Evolutionary conservation across 108 stramenopile genomes (phyloP), one percentile per base, ranked within the genome.

Genomic region (Cylindrotheca closterium): DNA sequence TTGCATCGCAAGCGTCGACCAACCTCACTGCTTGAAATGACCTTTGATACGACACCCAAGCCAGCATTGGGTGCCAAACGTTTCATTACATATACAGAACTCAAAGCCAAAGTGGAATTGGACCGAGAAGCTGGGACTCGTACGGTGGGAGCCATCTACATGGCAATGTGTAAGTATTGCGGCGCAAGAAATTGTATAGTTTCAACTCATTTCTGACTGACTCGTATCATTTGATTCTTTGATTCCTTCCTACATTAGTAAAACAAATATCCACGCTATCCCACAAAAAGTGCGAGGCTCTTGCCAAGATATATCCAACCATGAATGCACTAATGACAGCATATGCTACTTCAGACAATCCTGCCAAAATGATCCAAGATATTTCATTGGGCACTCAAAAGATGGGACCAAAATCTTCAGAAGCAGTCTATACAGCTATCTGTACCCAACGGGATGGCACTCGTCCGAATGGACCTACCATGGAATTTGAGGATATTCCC

Each of bases 121-220:
- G 84, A 79, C 26, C 78, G 84, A 4, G 79, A 85, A 42, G 55
- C 42, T n/a, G 80, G 79, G 23, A 85, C 71, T 5, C 45, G 57
- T 37, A 77, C 70, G 21, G 56, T 81, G 4, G 67, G 73, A 17
- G 66, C 63, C 0, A 46, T 85, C 2, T 45, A 59, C 18, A 23
- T 47, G n/a, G 74, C 74, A 18, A 73, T 73, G 72, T 42, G 37
- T 42, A 15, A 42, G 37, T 42, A 10, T n/a, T n/a, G n/a, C n/a
- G n/a, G n/a, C n/a, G n/a, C n/a, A n/a, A n/a, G n/a, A n/a, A n/a
- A n/a, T n/a, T n/a, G n/a, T n/a, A n/a, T n/a, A n/a, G n/a, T n/a
- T n/a, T n/a, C n/a, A n/a, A n/a, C n/a, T 42, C 10, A 10, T 42
- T 7, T 42, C 37, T 15, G 37, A 42, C 37, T 42, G 37, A 42